Evolutionary conservation across 306 rosid genomes (phyloP).

Genomic region (Arachis hypogaea): DNA sequence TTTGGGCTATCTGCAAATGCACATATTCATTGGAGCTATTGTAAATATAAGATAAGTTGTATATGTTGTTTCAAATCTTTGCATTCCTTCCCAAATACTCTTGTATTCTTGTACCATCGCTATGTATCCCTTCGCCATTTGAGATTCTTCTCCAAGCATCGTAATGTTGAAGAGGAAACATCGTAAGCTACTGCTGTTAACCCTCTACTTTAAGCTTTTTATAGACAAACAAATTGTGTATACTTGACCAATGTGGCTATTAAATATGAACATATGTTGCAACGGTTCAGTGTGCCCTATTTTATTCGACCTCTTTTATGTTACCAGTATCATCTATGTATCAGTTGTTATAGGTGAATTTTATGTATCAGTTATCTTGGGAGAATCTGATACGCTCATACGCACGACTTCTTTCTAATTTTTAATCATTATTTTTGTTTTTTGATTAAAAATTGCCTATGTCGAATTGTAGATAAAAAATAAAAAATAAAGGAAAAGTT

Average conservation of each 20-base stretch:
- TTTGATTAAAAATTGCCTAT: too few relatives aligned
- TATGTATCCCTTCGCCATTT: not conserved
- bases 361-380: not conserved
- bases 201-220: not conserved
- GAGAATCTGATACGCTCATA: not conserved
- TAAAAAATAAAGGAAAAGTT: too few relatives aligned
- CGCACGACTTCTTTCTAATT: too few relatives aligned
- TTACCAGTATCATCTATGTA: not conserved
- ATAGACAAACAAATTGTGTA: slow-evolving; percentile 16
- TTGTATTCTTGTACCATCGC: not conserved
- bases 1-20: slow-evolving; percentile 29
- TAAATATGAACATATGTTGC: not conserved
- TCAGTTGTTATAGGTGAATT: too few relatives aligned
- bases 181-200: not conserved
- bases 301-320: not conserved
- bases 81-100: slow-evolving; percentile 19
- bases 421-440: too few relatives aligned
- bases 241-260: slow-evolving; percentile 1
- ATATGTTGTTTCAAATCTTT: not conserved
- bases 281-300: not conserved
- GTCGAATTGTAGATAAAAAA: too few relatives aligned
- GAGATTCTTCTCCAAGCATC: slow-evolving; percentile 13
- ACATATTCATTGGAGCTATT: slow-evolving; percentile 19
- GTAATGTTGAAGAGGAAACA: slow-evolving; percentile 17
- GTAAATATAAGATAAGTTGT: slow-evolving; percentile 30